phyloP scores from a whole-genome alignment of 768 basidiomycete species.

The Tulasnella sp. region DNA sequence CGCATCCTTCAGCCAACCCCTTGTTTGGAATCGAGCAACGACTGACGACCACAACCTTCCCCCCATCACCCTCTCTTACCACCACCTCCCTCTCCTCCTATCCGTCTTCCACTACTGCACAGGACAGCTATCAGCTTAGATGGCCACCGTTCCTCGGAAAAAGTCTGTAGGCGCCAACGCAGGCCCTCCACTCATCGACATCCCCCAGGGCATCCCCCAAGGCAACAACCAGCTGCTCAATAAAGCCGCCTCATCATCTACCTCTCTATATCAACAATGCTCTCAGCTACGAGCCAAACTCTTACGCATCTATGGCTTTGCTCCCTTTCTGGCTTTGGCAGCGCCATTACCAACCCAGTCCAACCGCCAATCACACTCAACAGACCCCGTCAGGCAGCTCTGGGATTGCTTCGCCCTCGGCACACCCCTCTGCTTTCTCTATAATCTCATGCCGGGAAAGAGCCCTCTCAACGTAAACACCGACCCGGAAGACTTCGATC shows the following conservation, averaged over 20 bases:
- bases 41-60: neutral
- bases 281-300: slow-evolving; percentile 65
- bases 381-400: slow-evolving; percentile 87
- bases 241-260: slow-evolving; percentile 75
- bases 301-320: slow-evolving; percentile 64
- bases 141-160: slow-evolving; percentile 47
- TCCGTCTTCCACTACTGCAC: neutral
- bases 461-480: slow-evolving; percentile 48
- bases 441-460: slow-evolving; percentile 57
- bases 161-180: slow-evolving; percentile 49
- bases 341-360: neutral
- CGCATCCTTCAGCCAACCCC: too few relatives aligned
- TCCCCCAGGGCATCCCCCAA: slow-evolving; percentile 58
- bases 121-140: slow-evolving; percentile 16
- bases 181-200: slow-evolving; percentile 44
- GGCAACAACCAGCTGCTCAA: slow-evolving; percentile 68
- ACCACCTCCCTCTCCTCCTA: neutral
- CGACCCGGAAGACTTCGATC: slow-evolving; percentile 40
- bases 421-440: slow-evolving; percentile 88
- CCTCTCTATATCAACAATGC: slow-evolving; percentile 89
- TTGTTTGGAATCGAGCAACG: too few relatives aligned
- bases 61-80: neutral
- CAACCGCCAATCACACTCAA: slow-evolving; percentile 44
- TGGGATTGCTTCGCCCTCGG: slow-evolving; percentile 93
- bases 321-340: slow-evolving; percentile 26